Conservation (phyloP, 2,329 filamentous ascomycete genomes). For the Aspergillus pseudonomiae region DNA sequence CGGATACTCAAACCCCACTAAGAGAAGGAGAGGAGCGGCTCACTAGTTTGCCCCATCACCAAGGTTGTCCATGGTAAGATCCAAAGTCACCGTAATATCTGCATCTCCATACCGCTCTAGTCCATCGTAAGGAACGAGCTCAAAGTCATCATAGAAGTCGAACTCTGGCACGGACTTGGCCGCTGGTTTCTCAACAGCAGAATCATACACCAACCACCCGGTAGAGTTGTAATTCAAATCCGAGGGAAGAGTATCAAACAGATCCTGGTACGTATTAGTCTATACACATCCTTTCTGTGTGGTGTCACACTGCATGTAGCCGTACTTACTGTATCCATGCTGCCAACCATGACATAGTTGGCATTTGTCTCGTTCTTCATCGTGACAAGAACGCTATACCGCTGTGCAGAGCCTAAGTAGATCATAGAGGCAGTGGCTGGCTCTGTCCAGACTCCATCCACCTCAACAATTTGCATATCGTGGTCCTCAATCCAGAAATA, state of each 20-base stretch:
- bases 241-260: slow-evolving; percentile 21
- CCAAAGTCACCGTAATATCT: slow-evolving; percentile 65
- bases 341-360: slow-evolving; percentile 66
- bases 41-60: slow-evolving; percentile 38
- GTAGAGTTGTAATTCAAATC: slow-evolving; percentile 46
- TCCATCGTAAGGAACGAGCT: slow-evolving; percentile 69
- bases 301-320: neutral
- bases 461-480: slow-evolving; percentile 70
- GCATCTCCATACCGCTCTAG: slow-evolving; percentile 63
- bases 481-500: slow-evolving; percentile 55
- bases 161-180: slow-evolving; percentile 45
- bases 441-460: slow-evolving; percentile 72
- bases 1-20: too few relatives aligned
- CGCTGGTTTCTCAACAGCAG: slow-evolving; percentile 50
- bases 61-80: slow-evolving; percentile 65
- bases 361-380: slow-evolving; percentile 62
- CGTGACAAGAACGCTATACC: slow-evolving; percentile 59
- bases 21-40: neutral
- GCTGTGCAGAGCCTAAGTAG: slow-evolving; percentile 69
- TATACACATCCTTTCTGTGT: too few relatives aligned
- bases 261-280: neutral
- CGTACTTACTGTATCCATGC: slow-evolving; percentile 27
- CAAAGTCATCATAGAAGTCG: slow-evolving; percentile 74
- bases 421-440: slow-evolving; percentile 63
- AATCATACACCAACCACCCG: slow-evolving; percentile 65